Base-by-base conservation (phyloP, 768 basidiomycete species). In the Tricholoma terreum region DNA sequence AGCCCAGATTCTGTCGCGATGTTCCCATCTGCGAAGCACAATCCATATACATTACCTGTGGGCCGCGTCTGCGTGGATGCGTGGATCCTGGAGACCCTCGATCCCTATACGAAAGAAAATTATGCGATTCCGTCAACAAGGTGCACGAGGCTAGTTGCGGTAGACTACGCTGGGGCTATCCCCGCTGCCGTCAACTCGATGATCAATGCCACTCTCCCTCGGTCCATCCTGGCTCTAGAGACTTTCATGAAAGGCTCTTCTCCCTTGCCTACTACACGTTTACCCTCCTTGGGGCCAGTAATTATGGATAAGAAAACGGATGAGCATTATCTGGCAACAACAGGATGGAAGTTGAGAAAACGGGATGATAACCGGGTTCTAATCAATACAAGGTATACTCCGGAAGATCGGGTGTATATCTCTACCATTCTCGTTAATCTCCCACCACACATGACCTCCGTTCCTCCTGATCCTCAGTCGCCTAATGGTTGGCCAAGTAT, bases 81-180 rank as follows among this genome's bases (percentile, higher is more conserved):
- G 2, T 99, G 97, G 97, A 85, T 96, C 31, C 73, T 97, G 64
- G 94, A 99, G 75, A 98, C 96, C 3, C 81, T 98, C 48, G 96
- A 98, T 67, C 94, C 95, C 0, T 98, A 98, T 58, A 89, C 92
- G 21, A 87, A 87, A 58, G 94, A 96, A 71, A 93, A 92, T 61
- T 96, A 94, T 67, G 83, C 92, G 11, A 96, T 98, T 45, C 97
- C 95, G 1, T 97, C 94, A 3, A 92, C 94, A 36, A 74, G 89
- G 48, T 95, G 92, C 69, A 94, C 90, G 43, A 80, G 91, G 56
- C 77, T 96, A 38, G 84, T 90, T 3, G 89, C 91, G 1, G 81
- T 94, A 57, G 95, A 98, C 70, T 93, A 87, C 66, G 86, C 87
- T 8, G 95, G 93, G 2, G 86, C 85, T 1, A 83, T 96, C 36